These are phyloP conservation scores for Verticillium nonalfalfae DNA, from an alignment of 2,329 filamentous ascomycete species.

Conservation along the genomic window DNA sequence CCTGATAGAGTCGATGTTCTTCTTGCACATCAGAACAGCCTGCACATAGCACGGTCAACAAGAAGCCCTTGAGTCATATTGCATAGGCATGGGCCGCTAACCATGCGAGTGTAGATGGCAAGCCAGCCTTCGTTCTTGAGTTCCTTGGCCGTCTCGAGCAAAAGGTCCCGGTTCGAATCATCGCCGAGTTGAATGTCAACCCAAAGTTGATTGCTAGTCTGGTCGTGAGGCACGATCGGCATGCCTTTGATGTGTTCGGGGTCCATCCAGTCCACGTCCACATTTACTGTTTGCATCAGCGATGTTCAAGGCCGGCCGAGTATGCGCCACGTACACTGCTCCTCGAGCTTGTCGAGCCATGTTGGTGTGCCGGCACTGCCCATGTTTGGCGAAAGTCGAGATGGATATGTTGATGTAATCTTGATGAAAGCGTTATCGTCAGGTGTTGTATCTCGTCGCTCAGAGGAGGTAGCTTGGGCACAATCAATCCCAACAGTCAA, in stretches of 20 bases:
- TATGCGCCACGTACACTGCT: constrained; percentile 23
- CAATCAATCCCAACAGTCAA: too few relatives aligned
- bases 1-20: constrained; percentile 36
- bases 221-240: constrained; percentile 36
- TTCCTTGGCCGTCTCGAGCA: constrained; percentile 32
- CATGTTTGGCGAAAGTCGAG: constrained; percentile 15
- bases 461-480: too few relatives aligned
- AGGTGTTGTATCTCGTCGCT: too few relatives aligned
- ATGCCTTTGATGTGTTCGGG: constrained; percentile 38
- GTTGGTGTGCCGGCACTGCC: constrained; percentile 21
- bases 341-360: constrained; percentile 36
- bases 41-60: constrained; percentile 7
- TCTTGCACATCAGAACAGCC: constrained; percentile 39
- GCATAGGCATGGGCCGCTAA: constrained; percentile 6
- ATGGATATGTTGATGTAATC: background rate
- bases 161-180: constrained; percentile 33
- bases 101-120: constrained; percentile 40
- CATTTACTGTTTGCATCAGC: constrained; percentile 28
- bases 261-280: constrained; percentile 48
- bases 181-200: constrained; percentile 39
- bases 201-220: constrained; percentile 43
- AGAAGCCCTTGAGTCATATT: too few relatives aligned
- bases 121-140: constrained; percentile 38
- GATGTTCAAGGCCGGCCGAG: background rate
- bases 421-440: background rate